Conservation (phyloP, 2,329 filamentous ascomycete species). For the Fusarium equiseti region DNA sequence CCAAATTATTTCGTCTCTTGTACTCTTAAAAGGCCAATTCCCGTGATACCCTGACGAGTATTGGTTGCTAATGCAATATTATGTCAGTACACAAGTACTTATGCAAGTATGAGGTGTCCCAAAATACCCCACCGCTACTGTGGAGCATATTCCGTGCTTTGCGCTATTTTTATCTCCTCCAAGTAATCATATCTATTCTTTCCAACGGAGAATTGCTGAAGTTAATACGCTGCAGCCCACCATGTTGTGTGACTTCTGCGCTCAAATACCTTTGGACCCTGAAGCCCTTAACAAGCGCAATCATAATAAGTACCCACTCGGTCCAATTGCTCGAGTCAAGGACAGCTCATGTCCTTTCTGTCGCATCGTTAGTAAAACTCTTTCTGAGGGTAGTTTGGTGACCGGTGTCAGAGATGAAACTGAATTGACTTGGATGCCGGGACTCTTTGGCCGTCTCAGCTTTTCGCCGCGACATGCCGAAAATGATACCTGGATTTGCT, state of each 20-base stretch:
- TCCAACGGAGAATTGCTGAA: not conserved
- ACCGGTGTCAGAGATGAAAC: rapidly evolving
- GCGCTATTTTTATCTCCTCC: not conserved
- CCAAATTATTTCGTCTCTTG: not conserved
- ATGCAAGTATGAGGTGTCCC: rapidly evolving
- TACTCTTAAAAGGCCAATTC: not conserved
- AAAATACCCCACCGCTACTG: not conserved
- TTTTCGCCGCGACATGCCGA: too few species aligned
- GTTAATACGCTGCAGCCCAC: not conserved
- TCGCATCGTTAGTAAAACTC: not conserved
- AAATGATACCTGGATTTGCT: too few species aligned
- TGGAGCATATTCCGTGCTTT: not conserved
- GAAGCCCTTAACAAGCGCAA: not conserved
- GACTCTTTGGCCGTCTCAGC: too few species aligned
- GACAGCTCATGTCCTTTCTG: not conserved
- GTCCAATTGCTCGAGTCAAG: not conserved
- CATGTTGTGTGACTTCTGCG: not conserved
- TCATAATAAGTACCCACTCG: not conserved
- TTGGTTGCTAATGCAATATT: not conserved
- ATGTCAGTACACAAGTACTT: not conserved
- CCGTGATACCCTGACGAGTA: not conserved
- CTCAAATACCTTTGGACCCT: not conserved
- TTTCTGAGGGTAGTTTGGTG: not conserved
- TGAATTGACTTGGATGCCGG: rapidly evolving
- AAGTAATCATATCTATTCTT: not conserved